Percentiles rank a stretch among this genome's conserved stretches.
phyloP scores from a whole-genome alignment of 371 early-diverging fungal species.

The Basidiobolus meristosporus region DNA sequence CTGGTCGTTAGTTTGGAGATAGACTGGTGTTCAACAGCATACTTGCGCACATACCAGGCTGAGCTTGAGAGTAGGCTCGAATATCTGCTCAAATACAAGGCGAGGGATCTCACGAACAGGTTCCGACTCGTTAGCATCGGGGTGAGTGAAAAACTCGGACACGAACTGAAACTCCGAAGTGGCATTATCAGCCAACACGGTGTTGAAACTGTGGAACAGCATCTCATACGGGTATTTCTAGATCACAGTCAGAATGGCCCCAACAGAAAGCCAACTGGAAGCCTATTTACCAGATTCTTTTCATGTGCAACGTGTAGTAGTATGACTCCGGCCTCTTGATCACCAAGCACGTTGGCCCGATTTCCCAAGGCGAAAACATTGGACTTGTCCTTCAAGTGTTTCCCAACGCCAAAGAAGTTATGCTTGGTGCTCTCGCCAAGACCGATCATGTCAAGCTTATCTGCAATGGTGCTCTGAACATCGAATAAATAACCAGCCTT shows the following conservation, averaged over 20 bases:
- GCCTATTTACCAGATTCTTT: constrained; percentile 22
- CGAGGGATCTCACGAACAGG: constrained; percentile 18
- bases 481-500: neutral
- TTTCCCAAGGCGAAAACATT: constrained; percentile 58
- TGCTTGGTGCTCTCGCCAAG: constrained; percentile 52
- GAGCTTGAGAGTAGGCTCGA: constrained; percentile 63
- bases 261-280: neutral
- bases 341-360: constrained; percentile 40
- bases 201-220: constrained; percentile 66
- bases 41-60: constrained; percentile 41
- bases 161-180: constrained; percentile 81
- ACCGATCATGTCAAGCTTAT: constrained; percentile 66
- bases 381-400: constrained; percentile 19
- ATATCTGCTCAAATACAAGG: constrained; percentile 40
- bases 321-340: constrained; percentile 58
- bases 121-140: constrained; percentile 22
- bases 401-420: constrained; percentile 8
- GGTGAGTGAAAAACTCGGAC: constrained; percentile 55
- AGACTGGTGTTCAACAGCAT: no score
- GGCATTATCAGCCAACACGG: constrained; percentile 79
- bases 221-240: constrained; percentile 53
- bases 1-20: no score
- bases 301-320: constrained; percentile 59
- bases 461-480: constrained; percentile 41
- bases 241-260: neutral